Conservation (phyloP, 805 yeast species). For the Kuraishia floccosa region DNA sequence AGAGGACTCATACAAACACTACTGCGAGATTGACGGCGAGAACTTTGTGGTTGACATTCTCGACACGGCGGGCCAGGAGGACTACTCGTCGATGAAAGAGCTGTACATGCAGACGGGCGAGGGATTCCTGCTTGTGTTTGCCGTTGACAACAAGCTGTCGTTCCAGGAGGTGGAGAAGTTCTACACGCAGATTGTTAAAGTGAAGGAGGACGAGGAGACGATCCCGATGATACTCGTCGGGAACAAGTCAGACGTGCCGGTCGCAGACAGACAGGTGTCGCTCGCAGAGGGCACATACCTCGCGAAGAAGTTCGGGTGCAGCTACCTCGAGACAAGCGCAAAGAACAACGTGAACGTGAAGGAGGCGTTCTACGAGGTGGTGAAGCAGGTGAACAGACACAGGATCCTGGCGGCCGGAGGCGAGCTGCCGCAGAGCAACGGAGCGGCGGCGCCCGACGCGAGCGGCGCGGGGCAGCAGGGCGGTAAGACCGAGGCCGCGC, state of each 20-base stretch:
- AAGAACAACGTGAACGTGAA: conserved; percentile 78
- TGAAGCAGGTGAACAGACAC: conserved; percentile 14
- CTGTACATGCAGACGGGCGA: conserved; percentile 95
- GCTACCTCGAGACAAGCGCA: conserved; percentile 88
- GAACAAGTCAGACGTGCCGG: conserved; percentile 63
- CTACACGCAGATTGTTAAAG: conserved; percentile 33
- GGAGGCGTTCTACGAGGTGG: conserved; percentile 22
- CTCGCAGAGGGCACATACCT: conserved; percentile 46
- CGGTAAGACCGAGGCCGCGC: too few relatives aligned
- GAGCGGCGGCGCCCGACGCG: too few relatives aligned
- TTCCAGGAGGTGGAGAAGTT: conserved; percentile 79
- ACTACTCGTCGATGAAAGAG: conserved; percentile 86
- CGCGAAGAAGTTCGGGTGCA: conserved; percentile 56
- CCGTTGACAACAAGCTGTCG: conserved; percentile 75
- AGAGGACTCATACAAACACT: conserved; percentile 86
- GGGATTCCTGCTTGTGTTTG: conserved; percentile 83
- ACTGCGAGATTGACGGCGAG: conserved; percentile 72
- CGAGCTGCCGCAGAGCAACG: too few relatives aligned
- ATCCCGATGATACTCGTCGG: conserved; percentile 77
- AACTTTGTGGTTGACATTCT: conserved; percentile 75
- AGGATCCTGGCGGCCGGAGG: not conserved
- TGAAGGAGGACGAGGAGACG: conserved; percentile 36
- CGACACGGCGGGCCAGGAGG: conserved; percentile 98
- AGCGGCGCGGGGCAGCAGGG: too few relatives aligned
- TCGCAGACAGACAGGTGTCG: conserved; percentile 54